These are phyloP conservation scores for Leishmania arabica DNA, from an alignment of 208 protist species.

Conservation along the genomic window DNA sequence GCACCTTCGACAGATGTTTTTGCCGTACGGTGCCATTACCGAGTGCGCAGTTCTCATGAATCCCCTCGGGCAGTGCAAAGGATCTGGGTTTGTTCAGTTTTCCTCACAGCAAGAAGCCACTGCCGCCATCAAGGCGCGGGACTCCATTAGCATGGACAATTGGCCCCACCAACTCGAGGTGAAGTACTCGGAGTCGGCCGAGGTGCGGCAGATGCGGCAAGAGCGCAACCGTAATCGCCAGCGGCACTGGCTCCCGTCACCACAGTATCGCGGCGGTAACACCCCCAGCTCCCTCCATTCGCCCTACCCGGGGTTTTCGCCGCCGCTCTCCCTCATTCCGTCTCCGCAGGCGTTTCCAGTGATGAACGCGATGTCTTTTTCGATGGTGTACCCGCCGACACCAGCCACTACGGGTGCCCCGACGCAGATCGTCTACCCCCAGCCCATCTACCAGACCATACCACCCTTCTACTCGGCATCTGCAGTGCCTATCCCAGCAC, in stretches of 20 bases:
- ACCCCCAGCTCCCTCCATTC: slow-evolving; percentile 32
- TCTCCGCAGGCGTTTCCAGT: slow-evolving; percentile 58
- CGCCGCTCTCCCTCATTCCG: slow-evolving; percentile 49
- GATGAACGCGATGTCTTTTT: slow-evolving; percentile 44
- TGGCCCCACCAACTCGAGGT: slow-evolving; percentile 76
- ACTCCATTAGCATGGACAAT: slow-evolving; percentile 68
- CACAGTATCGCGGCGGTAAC: slow-evolving; percentile 59
- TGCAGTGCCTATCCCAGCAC: slow-evolving; percentile 36
- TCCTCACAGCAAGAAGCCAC: slow-evolving; percentile 67
- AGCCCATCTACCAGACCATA: slow-evolving; percentile 31
- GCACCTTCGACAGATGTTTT: slow-evolving; percentile 73
- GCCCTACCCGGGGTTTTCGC: slow-evolving; percentile 33
- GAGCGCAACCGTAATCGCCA: slow-evolving; percentile 87
- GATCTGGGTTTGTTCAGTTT: slow-evolving; percentile 91
- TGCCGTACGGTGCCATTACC: slow-evolving; percentile 60
- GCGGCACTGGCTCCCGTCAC: slow-evolving; percentile 66
- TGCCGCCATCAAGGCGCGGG: slow-evolving; percentile 53
- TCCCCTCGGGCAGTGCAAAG: slow-evolving; percentile 90
- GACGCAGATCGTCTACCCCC: slow-evolving; percentile 53
- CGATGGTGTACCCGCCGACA: slow-evolving; percentile 57
- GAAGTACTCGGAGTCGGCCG: slow-evolving; percentile 84
- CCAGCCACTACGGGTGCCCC: slow-evolving; percentile 25
- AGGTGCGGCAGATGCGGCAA: slow-evolving; percentile 86
- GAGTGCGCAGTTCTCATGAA: slow-evolving; percentile 87
- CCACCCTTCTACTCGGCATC: slow-evolving; percentile 29